A percentile compares a stretch with the other conserved stretches of the same genome.
Evolutionary conservation across 805 yeast genomes (phyloP).

Genomic region (Myxozyma geophila): DNA sequence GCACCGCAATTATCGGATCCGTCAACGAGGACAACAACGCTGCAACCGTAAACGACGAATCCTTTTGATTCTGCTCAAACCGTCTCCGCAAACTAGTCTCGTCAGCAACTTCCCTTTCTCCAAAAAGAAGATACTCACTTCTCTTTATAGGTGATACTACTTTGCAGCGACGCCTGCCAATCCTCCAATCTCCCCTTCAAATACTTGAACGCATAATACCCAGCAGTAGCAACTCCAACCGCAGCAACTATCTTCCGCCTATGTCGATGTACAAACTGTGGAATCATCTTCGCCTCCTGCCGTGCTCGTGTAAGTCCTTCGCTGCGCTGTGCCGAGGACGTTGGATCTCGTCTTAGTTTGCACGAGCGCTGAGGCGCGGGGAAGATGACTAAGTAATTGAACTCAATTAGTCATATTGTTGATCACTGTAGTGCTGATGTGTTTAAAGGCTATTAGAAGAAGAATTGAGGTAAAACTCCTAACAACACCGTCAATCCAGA

Average conservation of each 20-base stretch:
- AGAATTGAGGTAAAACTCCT: too few species aligned
- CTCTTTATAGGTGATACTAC: constrained; percentile 18
- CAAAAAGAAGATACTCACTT: constrained; percentile 18
- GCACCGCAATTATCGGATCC: constrained; percentile 61
- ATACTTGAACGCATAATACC: constrained; percentile 19
- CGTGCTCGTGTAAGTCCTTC: too few species aligned
- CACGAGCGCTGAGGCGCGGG: too few species aligned
- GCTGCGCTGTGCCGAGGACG: background rate
- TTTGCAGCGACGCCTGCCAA: constrained; percentile 27
- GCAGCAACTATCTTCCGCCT: constrained; percentile 25
- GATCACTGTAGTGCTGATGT: too few species aligned
- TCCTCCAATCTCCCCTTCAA: constrained; percentile 21
- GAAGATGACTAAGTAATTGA: too few species aligned
- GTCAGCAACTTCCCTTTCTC: background rate
- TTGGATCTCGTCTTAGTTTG: background rate
- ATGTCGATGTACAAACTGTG: constrained; percentile 30
- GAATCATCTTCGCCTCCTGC: background rate
- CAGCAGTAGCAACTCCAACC: constrained; percentile 27
- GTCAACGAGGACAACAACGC: constrained; percentile 80
- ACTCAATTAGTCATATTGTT: too few species aligned
- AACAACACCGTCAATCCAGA: too few species aligned
- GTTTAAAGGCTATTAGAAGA: too few species aligned
- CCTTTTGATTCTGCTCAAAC: constrained; percentile 89
- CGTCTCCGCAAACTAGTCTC: constrained; percentile 64
- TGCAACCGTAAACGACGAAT: constrained; percentile 80